These are phyloP conservation scores for Penicillium atrosanguineum DNA, from an alignment of 495 filamentous ascomycete genomes.

Conservation along the genomic window DNA sequence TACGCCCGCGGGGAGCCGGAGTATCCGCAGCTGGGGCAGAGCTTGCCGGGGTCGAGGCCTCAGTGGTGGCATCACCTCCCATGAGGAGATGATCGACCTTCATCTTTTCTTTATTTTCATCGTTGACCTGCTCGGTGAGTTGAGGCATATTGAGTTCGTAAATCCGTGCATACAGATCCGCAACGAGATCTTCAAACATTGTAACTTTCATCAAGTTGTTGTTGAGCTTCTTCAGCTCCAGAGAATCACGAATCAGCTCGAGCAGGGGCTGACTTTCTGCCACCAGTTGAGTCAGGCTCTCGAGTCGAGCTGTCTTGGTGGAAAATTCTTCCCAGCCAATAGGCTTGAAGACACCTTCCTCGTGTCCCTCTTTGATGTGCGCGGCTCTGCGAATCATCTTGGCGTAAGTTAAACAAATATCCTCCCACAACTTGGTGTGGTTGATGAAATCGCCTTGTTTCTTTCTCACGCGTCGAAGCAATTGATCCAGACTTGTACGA, in stretches of 20 bases:
- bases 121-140: slow-evolving; percentile 46
- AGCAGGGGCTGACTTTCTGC: slow-evolving; percentile 47
- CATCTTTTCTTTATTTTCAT: slow-evolving; percentile 56
- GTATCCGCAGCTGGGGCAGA: slow-evolving; percentile 38
- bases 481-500: slow-evolving; percentile 70
- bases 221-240: slow-evolving; percentile 91
- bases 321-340: slow-evolving; percentile 80
- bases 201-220: slow-evolving; percentile 77
- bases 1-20: slow-evolving; percentile 47
- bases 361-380: slow-evolving; percentile 59
- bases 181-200: slow-evolving; percentile 84
- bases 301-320: slow-evolving; percentile 52
- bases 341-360: slow-evolving; percentile 79
- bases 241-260: slow-evolving; percentile 75
- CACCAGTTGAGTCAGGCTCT: slow-evolving; percentile 46
- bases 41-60: slow-evolving; percentile 34
- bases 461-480: slow-evolving; percentile 79
- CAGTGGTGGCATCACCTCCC: slow-evolving; percentile 34
- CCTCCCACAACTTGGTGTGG: slow-evolving; percentile 82
- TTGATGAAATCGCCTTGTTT: slow-evolving; percentile 81
- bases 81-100: slow-evolving; percentile 57
- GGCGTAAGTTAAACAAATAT: slow-evolving; percentile 70
- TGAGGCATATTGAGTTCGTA: slow-evolving; percentile 57
- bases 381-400: slow-evolving; percentile 66
- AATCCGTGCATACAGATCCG: slow-evolving; percentile 80